phyloP scores from a whole-genome alignment of 2,329 filamentous ascomycete genomes.

The Scedosporium boydii region DNA sequence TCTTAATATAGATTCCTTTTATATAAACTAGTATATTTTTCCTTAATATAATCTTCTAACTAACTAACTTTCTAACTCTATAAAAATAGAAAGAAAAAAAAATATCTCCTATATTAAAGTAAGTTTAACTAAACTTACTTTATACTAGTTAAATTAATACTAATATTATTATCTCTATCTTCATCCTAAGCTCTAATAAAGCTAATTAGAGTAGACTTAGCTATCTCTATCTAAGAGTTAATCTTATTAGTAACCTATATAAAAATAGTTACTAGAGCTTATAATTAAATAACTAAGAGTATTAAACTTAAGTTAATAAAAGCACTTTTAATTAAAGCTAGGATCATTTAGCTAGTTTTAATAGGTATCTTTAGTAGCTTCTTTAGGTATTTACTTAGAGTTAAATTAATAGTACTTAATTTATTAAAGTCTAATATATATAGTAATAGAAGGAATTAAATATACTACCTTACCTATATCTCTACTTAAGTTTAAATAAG shows the following conservation, averaged over 20 bases:
- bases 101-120: too few relatives aligned
- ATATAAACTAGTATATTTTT: too few relatives aligned
- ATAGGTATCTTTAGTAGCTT: not conserved
- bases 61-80: too few relatives aligned
- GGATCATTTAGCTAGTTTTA: not conserved
- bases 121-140: too few relatives aligned
- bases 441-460: not conserved
- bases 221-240: not conserved
- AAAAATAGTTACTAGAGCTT: not conserved
- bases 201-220: not conserved
- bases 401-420: not conserved
- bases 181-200: not conserved
- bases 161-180: not conserved
- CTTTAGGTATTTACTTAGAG: not conserved
- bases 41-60: too few relatives aligned
- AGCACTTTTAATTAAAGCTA: not conserved
- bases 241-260: not conserved
- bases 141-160: not conserved
- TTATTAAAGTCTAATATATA: not conserved
- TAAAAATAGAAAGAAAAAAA: too few relatives aligned
- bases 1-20: too few relatives aligned
- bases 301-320: not conserved
- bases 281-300: not conserved
- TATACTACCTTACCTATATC: not conserved
- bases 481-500: not conserved